Evolutionary conservation across 192 early-diverging fungal genomes (phyloP).

Genomic region (Coemansia sp.): DNA sequence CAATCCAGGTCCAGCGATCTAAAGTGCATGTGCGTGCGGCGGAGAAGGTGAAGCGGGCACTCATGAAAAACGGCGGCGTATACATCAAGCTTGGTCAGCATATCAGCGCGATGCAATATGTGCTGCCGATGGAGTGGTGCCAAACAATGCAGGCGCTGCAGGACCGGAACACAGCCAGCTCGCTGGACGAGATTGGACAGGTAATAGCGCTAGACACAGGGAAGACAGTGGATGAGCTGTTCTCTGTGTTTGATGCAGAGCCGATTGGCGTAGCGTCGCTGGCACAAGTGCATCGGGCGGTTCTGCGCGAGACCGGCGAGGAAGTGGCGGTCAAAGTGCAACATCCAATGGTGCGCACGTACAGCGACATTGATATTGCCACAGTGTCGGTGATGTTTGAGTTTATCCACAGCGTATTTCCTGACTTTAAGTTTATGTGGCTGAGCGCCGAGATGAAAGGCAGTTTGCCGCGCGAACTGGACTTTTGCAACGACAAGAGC

Average conservation of each 20-base stretch:
- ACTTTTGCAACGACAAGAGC: slow-evolving; percentile 76
- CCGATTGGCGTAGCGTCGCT: slow-evolving; percentile 93
- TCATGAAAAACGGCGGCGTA: slow-evolving; percentile 72
- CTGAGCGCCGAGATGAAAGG: slow-evolving; percentile 81
- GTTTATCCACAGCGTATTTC: slow-evolving; percentile 71
- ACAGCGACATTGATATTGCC: slow-evolving; percentile 78
- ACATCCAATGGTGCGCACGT: slow-evolving; percentile 77
- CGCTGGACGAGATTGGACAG: slow-evolving; percentile 66
- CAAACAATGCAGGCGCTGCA: slow-evolving; percentile 78
- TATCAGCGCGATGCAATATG: slow-evolving; percentile 75
- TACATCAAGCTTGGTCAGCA: slow-evolving; percentile 93
- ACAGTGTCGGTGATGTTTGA: slow-evolving; percentile 65
- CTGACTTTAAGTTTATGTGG: slow-evolving; percentile 92
- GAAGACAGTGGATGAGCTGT: slow-evolving; percentile 62
- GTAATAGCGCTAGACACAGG: slow-evolving; percentile 73
- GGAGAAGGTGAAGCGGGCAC: slow-evolving; percentile 59
- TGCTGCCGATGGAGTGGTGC: slow-evolving; percentile 91
- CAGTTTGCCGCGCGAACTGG: slow-evolving; percentile 82
- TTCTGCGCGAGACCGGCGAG: slow-evolving; percentile 59
- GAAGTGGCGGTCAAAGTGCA: slow-evolving; percentile 94
- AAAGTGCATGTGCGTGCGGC: slow-evolving; percentile 70
- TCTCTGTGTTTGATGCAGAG: slow-evolving; percentile 72
- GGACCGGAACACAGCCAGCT: slow-evolving; percentile 77
- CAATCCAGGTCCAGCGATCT: slow-evolving; percentile 23
- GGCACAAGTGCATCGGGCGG: slow-evolving; percentile 89